Evolutionary conservation across 2,329 filamentous ascomycete genomes (phyloP).

Genomic region (Hypoxylon sp.): DNA sequence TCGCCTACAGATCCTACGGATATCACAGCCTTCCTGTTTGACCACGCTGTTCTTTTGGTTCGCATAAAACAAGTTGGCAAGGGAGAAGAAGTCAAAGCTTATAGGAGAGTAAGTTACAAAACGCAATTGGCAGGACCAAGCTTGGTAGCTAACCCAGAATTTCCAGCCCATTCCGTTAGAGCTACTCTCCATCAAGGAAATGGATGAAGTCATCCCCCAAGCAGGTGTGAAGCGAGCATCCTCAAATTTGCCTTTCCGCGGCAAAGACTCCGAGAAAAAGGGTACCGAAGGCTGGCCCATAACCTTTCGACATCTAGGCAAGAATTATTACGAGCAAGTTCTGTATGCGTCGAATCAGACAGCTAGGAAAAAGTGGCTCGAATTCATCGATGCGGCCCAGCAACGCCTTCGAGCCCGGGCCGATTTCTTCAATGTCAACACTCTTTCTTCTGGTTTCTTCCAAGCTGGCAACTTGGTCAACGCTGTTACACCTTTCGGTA

Average conservation of each 20-base stretch:
- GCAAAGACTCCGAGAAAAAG: constrained; percentile 67
- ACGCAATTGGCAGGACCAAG: not conserved
- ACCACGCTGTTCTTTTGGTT: constrained; percentile 93
- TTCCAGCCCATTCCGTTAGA: constrained; percentile 89
- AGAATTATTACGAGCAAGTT: constrained; percentile 93
- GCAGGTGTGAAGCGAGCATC: constrained; percentile 88
- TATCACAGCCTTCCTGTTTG: constrained; percentile 95
- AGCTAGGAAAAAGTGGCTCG: constrained; percentile 95
- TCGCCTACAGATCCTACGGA: constrained; percentile 88
- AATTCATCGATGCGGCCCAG: constrained; percentile 93
- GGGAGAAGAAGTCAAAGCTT: constrained; percentile 93
- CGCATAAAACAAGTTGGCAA: constrained; percentile 94
- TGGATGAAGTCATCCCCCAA: constrained; percentile 94
- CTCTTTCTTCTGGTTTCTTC: constrained; percentile 73
- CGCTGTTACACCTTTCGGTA: constrained; percentile 92
- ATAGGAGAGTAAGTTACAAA: constrained; percentile 73
- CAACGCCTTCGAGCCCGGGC: constrained; percentile 88
- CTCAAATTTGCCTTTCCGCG: constrained; percentile 77
- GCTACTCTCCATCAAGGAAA: constrained; percentile 91
- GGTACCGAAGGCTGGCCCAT: constrained; percentile 88
- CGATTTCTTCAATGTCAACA: constrained; percentile 86
- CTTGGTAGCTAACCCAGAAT: constrained; percentile 33
- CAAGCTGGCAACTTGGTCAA: constrained; percentile 85
- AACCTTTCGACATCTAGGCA: constrained; percentile 95
- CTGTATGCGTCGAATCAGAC: constrained; percentile 89